phyloP scores from a whole-genome alignment of 805 yeast genomes.

The Wickerhamiella musiphila region DNA sequence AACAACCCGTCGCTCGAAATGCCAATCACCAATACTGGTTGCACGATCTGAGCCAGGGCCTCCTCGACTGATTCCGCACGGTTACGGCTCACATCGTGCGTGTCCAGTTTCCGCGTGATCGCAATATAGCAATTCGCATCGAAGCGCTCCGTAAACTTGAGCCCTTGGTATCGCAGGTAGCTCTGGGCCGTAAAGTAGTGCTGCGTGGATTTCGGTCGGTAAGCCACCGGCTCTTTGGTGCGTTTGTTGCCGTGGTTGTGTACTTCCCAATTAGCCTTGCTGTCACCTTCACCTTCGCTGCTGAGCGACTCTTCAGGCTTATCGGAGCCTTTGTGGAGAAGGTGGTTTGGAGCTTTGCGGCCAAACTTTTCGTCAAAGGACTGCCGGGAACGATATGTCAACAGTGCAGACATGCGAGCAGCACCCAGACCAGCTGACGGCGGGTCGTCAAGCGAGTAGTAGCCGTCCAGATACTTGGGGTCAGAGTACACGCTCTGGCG shows the following conservation, averaged over 20 bases:
- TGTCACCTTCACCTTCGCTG: slow-evolving; percentile 6
- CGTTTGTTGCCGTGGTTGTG: slow-evolving; percentile 67
- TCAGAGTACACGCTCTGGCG: slow-evolving; percentile 91
- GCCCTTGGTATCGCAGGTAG: slow-evolving; percentile 85
- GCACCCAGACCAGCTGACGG: slow-evolving; percentile 83
- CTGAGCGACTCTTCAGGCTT: slow-evolving; percentile 16
- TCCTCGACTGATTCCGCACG: slow-evolving; percentile 32
- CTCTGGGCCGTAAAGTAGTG: slow-evolving; percentile 86
- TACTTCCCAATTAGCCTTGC: slow-evolving; percentile 61
- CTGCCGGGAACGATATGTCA: slow-evolving; percentile 83
- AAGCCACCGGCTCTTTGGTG: slow-evolving; percentile 8
- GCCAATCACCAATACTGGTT: slow-evolving; percentile 76
- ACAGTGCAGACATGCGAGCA: slow-evolving; percentile 90
- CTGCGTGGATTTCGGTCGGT: slow-evolving; percentile 22
- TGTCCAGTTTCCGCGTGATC: slow-evolving; percentile 81
- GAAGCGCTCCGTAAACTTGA: slow-evolving; percentile 72
- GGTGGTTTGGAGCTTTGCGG: slow-evolving; percentile 48
- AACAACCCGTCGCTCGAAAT: slow-evolving; percentile 84
- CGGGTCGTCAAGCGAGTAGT: slow-evolving; percentile 58
- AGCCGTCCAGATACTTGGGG: slow-evolving; percentile 85
- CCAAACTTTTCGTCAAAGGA: slow-evolving; percentile 86
- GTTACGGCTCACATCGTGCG: slow-evolving; percentile 84
- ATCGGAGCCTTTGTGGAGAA: slow-evolving; percentile 22
- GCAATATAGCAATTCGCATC: slow-evolving; percentile 96
- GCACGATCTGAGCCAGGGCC: slow-evolving; percentile 41